Evolutionary conservation across 768 basidiomycete genomes (phyloP).

Genomic region (Leccinum subgranulosum): DNA sequence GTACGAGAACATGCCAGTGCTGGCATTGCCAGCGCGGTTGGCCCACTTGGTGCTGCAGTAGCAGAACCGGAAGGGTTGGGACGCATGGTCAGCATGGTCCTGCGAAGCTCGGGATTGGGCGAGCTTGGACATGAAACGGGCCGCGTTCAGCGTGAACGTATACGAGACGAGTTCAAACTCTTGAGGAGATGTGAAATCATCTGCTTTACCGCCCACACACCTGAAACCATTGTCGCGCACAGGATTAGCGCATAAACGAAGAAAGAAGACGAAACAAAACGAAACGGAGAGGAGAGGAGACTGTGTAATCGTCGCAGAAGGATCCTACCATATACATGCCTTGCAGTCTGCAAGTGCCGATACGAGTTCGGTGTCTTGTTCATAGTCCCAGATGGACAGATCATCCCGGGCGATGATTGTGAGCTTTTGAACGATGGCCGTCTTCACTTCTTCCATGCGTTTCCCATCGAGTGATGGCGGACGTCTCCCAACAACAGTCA

Average conservation of each 20-base stretch:
- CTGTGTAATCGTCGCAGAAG: background rate
- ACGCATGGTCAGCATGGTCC: background rate
- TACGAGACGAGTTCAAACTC: constrained; percentile 26
- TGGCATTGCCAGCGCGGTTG: constrained; percentile 13
- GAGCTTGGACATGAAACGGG: constrained; percentile 19
- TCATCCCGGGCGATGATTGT: constrained; percentile 22
- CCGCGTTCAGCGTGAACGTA: constrained; percentile 24
- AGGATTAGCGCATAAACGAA: constrained; percentile 1
- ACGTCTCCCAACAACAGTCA: constrained; percentile 22
- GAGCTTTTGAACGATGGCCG: constrained; percentile 20
- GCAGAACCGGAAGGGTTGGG: constrained; percentile 23
- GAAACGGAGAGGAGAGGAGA: background rate
- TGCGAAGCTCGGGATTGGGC: constrained; percentile 5
- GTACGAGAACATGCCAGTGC: constrained; percentile 10
- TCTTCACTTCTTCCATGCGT: constrained; percentile 11
- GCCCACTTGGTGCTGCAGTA: constrained; percentile 27
- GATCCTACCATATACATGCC: constrained; percentile 24
- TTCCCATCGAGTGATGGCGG: constrained; percentile 23
- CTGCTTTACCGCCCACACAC: constrained; percentile 25
- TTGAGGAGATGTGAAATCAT: constrained; percentile 20
- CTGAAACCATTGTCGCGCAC: background rate
- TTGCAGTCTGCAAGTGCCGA: constrained; percentile 19
- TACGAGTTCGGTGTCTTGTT: constrained; percentile 23
- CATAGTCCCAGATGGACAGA: constrained; percentile 26
- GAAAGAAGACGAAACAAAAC: background rate